Base-by-base conservation (phyloP, 2,329 filamentous ascomycete genomes). In the Alternaria novae-zelandiae region DNA sequence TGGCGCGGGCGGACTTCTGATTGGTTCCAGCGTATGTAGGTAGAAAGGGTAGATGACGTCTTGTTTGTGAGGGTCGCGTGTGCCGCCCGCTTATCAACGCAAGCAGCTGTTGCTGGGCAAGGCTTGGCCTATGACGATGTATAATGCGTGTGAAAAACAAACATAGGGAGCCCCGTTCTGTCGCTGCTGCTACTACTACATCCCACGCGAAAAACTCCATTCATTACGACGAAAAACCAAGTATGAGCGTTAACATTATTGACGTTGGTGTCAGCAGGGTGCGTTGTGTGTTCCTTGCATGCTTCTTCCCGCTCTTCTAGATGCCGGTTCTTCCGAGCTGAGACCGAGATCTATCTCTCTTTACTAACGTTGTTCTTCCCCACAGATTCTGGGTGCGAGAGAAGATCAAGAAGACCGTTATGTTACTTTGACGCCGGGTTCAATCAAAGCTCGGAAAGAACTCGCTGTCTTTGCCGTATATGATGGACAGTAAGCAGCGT, bases 321-420 rank as follows among this genome's bases (percentile, higher is more conserved):
- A 21, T 45, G 36, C 63, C 51, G 53, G 23, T 46, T 59, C 41
- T 21, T 45, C 57, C 61, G 55, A 63, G 11, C 28, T 20, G 47
- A 20, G 49, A 51, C 26, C 49, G 49, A 41, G 49, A 53, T 36
- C 30, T 2, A 53, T 36, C 30, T 2, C 20, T 51, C 44, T 50
- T 59, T 61, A 15, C 70, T 71, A 67, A 74, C 53, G 36, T 46
- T 46, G 36, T 46, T 46, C 5, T 49, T 47, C 55, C 59, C 59
- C 61, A 61, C 64, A 74, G 71, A 66, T 70, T 41, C 64, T 68
- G 26, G 71, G 71, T 20, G 68, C 65, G 25, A 66, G 71, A 20
- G 61, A 64, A 36, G 61, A 71, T 30, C 71, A 74, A 32, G 70
- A 74, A 56, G 71, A 74, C 60, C 63, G 71, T 17, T 72, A 70